Evolutionary conservation across 1,139 yeast genomes (phyloP).

Genomic region (Sugiyamaella grinbergsii): DNA sequence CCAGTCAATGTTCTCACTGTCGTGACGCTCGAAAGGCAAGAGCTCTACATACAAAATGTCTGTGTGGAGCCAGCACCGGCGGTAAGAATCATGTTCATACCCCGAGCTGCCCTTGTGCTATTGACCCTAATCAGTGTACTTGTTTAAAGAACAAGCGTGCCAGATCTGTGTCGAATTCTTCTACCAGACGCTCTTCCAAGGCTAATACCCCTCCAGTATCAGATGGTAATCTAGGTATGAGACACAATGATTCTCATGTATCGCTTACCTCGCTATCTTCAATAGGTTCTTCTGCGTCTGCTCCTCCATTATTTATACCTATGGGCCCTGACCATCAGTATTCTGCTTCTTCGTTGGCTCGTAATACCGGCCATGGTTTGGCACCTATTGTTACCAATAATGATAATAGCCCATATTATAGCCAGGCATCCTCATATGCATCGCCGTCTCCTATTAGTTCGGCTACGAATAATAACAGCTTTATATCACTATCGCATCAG

Average conservation of each 20-base stretch:
- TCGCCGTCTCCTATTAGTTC: constrained; percentile 13
- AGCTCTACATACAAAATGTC: constrained; percentile 69
- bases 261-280: constrained; percentile 10
- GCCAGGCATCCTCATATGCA: constrained; percentile 16
- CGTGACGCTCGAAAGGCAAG: constrained; percentile 74
- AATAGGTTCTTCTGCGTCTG: constrained; percentile 8
- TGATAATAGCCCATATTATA: constrained; percentile 16
- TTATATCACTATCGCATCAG: constrained; percentile 11
- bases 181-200: constrained; percentile 7
- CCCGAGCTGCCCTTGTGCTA: constrained; percentile 55
- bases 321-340: neutral
- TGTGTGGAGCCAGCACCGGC: constrained; percentile 59
- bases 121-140: constrained; percentile 57
- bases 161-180: constrained; percentile 10
- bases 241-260: constrained; percentile 16
- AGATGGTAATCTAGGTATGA: neutral
- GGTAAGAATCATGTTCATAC: constrained; percentile 44
- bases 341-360: constrained; percentile 8
- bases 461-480: neutral
- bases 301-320: constrained; percentile 15
- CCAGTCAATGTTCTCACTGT: constrained; percentile 88
- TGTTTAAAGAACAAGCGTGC: constrained; percentile 50
- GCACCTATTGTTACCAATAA: neutral
- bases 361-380: constrained; percentile 2
- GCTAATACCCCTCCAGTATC: constrained; percentile 9